Percentiles rank a stretch among this genome's conserved stretches.
Evolutionary conservation across 2,329 filamentous ascomycete genomes (phyloP).

Genomic region (Didymella keratinophila): DNA sequence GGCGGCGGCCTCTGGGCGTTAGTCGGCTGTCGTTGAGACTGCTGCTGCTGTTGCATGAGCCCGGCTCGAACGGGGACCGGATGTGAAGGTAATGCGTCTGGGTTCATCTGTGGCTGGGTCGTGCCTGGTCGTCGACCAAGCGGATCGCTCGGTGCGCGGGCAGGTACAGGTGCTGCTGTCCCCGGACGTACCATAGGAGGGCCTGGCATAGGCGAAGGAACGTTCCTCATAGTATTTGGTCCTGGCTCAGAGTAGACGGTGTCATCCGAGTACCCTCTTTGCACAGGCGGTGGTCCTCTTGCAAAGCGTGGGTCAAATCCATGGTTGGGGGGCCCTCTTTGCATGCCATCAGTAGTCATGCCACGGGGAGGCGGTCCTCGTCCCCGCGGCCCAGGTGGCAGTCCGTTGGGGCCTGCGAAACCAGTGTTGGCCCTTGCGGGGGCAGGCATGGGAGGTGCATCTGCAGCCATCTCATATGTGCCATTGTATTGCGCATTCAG

Average conservation of each 20-base stretch:
- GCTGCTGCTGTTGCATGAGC: slow-evolving; percentile 47
- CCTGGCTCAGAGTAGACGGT: slow-evolving; percentile 49
- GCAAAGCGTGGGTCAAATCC: slow-evolving; percentile 41
- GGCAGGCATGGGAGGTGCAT: slow-evolving; percentile 59
- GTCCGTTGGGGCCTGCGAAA: slow-evolving; percentile 32
- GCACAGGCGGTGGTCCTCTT: slow-evolving; percentile 39
- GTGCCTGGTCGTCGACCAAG: slow-evolving; percentile 51
- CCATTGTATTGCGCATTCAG: slow-evolving; percentile 52
- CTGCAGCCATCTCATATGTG: slow-evolving; percentile 76
- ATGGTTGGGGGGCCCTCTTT: slow-evolving; percentile 5
- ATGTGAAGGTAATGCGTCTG: slow-evolving; percentile 64
- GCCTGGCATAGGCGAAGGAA: slow-evolving; percentile 37
- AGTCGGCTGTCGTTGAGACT: slow-evolving; percentile 26
- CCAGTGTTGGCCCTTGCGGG: slow-evolving; percentile 60
- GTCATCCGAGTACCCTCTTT: slow-evolving; percentile 47
- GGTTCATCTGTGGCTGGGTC: slow-evolving; percentile 54
- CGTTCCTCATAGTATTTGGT: slow-evolving; percentile 42
- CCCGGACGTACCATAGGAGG: slow-evolving; percentile 41
- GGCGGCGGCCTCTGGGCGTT: slow-evolving; percentile 58
- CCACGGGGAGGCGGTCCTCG: slow-evolving; percentile 39
- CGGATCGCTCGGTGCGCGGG: slow-evolving; percentile 38
- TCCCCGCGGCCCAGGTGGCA: slow-evolving; percentile 40
- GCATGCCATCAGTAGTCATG: slow-evolving; percentile 29
- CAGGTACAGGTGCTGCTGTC: slow-evolving; percentile 42
- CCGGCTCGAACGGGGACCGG: slow-evolving; percentile 64